Evolutionary conservation across 1,139 yeast genomes (phyloP), one percentile per base, ranked within the genome.

Genomic region (Suhomyces bribrorum): DNA sequence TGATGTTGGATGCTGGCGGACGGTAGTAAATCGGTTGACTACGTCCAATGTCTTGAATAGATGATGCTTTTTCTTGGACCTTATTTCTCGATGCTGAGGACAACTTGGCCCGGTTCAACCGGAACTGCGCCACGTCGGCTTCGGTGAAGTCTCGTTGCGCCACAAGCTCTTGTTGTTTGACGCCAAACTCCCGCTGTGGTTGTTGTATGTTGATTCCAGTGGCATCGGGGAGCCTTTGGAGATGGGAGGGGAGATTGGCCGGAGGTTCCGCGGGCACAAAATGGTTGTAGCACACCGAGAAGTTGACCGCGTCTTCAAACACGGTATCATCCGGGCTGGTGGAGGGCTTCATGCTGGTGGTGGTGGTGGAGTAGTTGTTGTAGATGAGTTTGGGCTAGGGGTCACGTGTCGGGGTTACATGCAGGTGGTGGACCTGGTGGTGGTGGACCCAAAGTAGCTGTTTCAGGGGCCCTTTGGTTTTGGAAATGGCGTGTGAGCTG

Each of bases 1-100:
- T 52, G 26, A 47, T 48, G 28, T 60, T 55, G 1, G 67, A 54
- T 5, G 64, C 52, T 9, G 72, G 70, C 1, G 73, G 71, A 35
- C 54, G 54, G 39, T 67, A 67, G 45, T 67, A 68, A 14, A 66
- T 56, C 5, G 72, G 64, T 13, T 31, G 33, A 2, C 34, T 7
- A 17, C 32, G 37, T 14, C 13, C 5, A 15, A 31, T 17, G 20
- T 27, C 35, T 18, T 29, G 32, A 15, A 23, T 15, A 48, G 29
- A 52, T 3, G 17, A 31, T 2, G 13, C 13, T 5, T n/a, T 16
- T 5, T 20, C 29, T n/a, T 16, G 8, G 5, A 32, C 15, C 11
- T 31, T 37, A 2, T 31, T 26, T 22, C 30, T 35, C 15, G 37
- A 31, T 20, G 44, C 44, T 17, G 34, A 18, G 12, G 37, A 24